A percentile compares a stretch with the other conserved stretches of the same genome.
These are phyloP conservation scores for Tetrahymena thermophila DNA, from an alignment of 73 alveolate species.

Conservation along the genomic window DNA sequence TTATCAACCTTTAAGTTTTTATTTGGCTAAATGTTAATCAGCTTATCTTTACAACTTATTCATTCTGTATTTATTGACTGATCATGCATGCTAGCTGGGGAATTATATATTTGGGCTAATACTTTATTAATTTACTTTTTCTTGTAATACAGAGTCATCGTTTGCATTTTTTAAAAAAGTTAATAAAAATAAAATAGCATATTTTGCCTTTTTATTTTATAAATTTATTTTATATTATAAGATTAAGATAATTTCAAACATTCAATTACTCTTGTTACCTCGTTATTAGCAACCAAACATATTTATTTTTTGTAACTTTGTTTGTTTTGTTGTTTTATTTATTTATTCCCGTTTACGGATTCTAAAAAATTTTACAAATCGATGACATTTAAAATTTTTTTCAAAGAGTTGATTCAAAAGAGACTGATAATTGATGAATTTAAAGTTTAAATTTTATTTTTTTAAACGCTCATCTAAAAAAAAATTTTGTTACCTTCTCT, in stretches of 20 bases:
- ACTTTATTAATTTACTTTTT: too few relatives aligned
- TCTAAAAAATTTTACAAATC: neutral
- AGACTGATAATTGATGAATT: neutral
- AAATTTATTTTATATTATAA: neutral
- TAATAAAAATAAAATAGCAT: neutral
- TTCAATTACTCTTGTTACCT: too few relatives aligned
- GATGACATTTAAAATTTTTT: neutral
- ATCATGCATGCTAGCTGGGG: neutral
- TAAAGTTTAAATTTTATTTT: neutral
- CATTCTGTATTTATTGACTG: too few relatives aligned
- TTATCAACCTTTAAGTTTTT: neutral
- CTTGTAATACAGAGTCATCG: neutral
- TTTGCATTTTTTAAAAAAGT: too few relatives aligned
- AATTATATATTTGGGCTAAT: neutral
- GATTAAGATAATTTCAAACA: too few relatives aligned
- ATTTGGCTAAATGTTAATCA: neutral
- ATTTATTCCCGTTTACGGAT: neutral
- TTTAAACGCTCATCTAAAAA: neutral
- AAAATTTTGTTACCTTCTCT: slow-evolving; percentile 13
- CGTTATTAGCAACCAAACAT: neutral
- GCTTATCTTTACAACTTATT: neutral
- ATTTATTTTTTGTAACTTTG: too few relatives aligned
- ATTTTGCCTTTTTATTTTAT: neutral
- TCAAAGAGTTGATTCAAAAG: neutral
- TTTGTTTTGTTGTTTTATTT: neutral